Evolutionary conservation across 257 asterid species (phyloP), one percentile per base, ranked within the genome.

Genomic region (Oldenlandia corymbosa): DNA sequence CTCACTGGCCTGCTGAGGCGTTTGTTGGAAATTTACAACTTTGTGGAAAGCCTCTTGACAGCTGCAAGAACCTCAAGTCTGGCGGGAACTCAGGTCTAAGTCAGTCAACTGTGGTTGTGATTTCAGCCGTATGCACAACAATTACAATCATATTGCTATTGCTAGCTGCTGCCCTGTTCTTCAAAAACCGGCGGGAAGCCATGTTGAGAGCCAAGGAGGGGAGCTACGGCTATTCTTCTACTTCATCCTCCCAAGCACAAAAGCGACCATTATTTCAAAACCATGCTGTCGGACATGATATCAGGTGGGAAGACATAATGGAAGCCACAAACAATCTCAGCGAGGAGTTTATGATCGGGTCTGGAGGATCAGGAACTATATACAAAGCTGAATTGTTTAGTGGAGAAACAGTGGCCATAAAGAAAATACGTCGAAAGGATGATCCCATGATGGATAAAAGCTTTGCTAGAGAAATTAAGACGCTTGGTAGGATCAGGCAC

Each of bases 301-400:
- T 88, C 68, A 81, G 78, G 58, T 91, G 98, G 98, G 75, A 76
- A 42, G 95, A 86, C 70, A 77, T 91, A 45, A 88, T 91, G 98
- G 94, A 83, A 48, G 98, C 96, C 21, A 88, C 98, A 5, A 82
- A 91, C 21, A 81, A 91, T 74, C 83, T 91, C 48, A 88, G 96
- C 24, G 89, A 80, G 0, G 92, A 91, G 86, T 84, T 81, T 75
- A 70, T 91, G 69, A 78, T 91, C 27, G 98, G 96, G 11, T 73
- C 87, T 0, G 98, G 98, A 20, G 96, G 98, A 1, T 88, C 95
- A 0, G 96, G 96, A 21, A 86, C 90, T 23, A 74, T 91, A 47
- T 91, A 86, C 78, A 81, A 72, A 70, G 98, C 96, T 46, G 90
- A 86, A 66, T 48, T 91, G 59, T 81, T 70, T 54, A 80, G 72